Evolutionary conservation across 768 basidiomycete species (phyloP).

Genomic region (Tricholoma terreum): DNA sequence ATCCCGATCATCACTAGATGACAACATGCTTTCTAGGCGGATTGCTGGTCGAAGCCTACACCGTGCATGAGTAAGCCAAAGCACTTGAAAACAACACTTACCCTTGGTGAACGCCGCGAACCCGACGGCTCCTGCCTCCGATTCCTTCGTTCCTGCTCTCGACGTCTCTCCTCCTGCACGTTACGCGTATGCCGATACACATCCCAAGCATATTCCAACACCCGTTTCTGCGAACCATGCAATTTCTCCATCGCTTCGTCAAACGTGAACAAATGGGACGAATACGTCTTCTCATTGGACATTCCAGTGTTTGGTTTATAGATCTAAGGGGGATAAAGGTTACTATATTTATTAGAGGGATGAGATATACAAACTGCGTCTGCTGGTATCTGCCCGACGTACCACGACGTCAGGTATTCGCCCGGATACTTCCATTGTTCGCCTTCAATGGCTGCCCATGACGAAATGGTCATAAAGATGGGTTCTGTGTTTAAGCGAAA

Average conservation of each 20-base stretch:
- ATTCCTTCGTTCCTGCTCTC: neutral
- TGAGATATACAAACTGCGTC: conserved; percentile 44
- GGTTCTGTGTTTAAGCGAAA: conserved; percentile 12
- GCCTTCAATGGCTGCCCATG: conserved; percentile 9
- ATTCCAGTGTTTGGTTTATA: conserved; percentile 51
- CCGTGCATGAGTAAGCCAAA: neutral
- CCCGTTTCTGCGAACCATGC: conserved; percentile 23
- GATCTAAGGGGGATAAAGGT: conserved; percentile 28
- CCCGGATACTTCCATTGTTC: conserved; percentile 6
- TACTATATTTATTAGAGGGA: neutral
- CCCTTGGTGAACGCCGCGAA: neutral
- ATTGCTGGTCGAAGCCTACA: neutral
- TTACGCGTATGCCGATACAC: conserved; percentile 28
- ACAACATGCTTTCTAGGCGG: neutral
- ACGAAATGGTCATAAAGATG: conserved; percentile 10
- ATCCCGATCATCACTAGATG: neutral
- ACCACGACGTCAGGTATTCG: conserved; percentile 21
- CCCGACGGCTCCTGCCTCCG: neutral
- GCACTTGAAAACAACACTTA: neutral
- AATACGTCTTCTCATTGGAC: conserved; percentile 52
- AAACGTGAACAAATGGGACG: conserved; percentile 38
- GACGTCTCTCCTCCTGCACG: conserved; percentile 2
- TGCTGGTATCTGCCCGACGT: conserved; percentile 17
- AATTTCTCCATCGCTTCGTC: conserved; percentile 41
- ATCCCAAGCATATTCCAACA: conserved; percentile 39